A percentile compares a stretch with the other conserved stretches of the same genome.
Conservation (phyloP, 495 filamentous ascomycete genomes). For the Talaromyces ruber region DNA sequence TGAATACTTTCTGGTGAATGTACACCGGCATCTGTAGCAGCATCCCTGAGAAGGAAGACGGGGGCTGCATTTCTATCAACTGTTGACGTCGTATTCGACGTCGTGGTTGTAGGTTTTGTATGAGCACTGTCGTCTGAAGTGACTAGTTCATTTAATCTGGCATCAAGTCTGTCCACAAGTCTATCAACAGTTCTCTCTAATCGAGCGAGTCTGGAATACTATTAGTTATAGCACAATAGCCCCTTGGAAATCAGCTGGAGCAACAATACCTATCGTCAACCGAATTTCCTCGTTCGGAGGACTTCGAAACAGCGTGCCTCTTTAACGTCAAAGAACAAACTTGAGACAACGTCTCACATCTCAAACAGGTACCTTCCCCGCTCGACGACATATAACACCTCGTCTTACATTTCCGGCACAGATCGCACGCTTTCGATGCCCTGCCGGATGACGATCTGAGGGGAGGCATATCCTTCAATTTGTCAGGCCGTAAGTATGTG, state of each 20-base stretch:
- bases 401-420: conserved; percentile 37
- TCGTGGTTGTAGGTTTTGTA: conserved; percentile 4
- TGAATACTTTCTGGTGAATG: conserved; percentile 14
- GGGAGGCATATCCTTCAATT: conserved; percentile 32
- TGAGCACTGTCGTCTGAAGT: conserved; percentile 5
- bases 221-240: background rate
- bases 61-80: conserved; percentile 21
- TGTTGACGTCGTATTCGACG: background rate
- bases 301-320: too few relatives aligned
- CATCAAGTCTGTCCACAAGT: conserved; percentile 25
- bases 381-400: conserved; percentile 30
- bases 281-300: too few relatives aligned
- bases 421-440: conserved; percentile 34
- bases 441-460: conserved; percentile 20
- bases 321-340: conserved; percentile 22
- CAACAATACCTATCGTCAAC: background rate
- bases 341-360: conserved; percentile 29
- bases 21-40: conserved; percentile 22
- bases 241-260: background rate
- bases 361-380: conserved; percentile 23
- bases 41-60: conserved; percentile 25
- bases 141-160: background rate
- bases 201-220: conserved; percentile 17
- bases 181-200: conserved; percentile 26
- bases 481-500: too few relatives aligned